phyloP scores from a whole-genome alignment of 257 asterid species.

The Jacaranda copaia region DNA sequence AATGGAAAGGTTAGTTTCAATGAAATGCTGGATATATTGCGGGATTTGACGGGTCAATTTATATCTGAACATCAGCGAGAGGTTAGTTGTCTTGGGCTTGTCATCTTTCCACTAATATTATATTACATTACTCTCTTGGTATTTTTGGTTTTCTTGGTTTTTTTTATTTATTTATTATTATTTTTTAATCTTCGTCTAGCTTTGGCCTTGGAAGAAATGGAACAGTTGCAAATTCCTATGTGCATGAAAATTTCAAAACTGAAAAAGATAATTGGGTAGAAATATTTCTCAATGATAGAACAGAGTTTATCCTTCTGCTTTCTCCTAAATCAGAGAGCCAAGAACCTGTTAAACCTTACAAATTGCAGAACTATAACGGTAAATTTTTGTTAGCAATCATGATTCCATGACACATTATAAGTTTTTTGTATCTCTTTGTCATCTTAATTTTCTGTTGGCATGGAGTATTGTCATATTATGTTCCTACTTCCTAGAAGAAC shows the following conservation, averaged over 20 bases:
- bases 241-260: background rate
- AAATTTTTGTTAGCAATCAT: background rate
- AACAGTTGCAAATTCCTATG: background rate
- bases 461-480: background rate
- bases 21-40: conserved; percentile 75
- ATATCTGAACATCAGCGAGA: conserved; percentile 83
- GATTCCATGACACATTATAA: background rate
- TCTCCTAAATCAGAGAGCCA: conserved; percentile 5
- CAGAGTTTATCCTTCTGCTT: conserved; percentile 14
- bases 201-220: background rate
- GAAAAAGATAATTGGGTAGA: background rate
- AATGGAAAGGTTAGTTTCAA: conserved; percentile 75
- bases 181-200: background rate
- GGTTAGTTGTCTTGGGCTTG: conserved; percentile 39
- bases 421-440: background rate
- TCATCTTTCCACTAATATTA: background rate
- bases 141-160: too few relatives aligned
- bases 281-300: background rate
- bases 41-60: conserved; percentile 82
- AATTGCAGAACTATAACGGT: background rate
- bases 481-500: background rate
- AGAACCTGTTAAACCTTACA: background rate
- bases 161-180: too few relatives aligned
- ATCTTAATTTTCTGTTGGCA: background rate
- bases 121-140: background rate